Base-by-base conservation (phyloP, 164 flowering plant species). In the Chimonanthus salicifolius region DNA sequence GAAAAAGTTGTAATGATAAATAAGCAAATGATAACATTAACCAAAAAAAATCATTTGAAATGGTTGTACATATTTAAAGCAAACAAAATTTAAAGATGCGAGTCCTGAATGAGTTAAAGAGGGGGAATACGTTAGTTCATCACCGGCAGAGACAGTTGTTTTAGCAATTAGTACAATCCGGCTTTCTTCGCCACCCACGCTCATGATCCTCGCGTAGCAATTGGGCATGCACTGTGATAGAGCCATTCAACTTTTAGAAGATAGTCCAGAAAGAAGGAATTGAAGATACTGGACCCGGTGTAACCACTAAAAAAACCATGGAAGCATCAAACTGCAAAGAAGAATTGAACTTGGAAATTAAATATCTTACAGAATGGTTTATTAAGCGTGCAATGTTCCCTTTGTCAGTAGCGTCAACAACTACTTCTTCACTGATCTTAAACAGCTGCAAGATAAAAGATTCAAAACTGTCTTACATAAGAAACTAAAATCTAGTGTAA, bases 341-440 rank as follows among this genome's bases (percentile, higher is more conserved):
- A 58, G 43, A 15, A 21, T 71, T 16, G 20, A 16, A 58, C 20
- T 45, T 33, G 48, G 11, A 46, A 7, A 54, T 10, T 54, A 43
- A 69, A 70, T 47, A n/a, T 78, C 97, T 83, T 83, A 96, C 99
- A 20, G 98, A 93, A 78, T 93, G 98, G 78, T 92, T 92, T 66
- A 96, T 96, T 74, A 94, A 77, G 48, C 99, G 97, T 74, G 97
- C 99, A 18, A 96, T 90, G 77, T 92, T 93, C 69, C 99, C 99
- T 70, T 84, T 88, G 70, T 89, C 77, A 44, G 99, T 96, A 11
- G 99, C 97, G 83, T 96, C 99, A 62, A 96, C 83, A 71, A 96
- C 99, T 6, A 96, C 87, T 77, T 94, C 98, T 69, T 96, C 95
- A 71, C 98, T 92, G 78, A 96, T 88, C 82, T 90, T 95, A 79